Percentiles rank a stretch among this genome's conserved stretches.
Conservation (phyloP, 2,329 filamentous ascomycete species). For the Zopfia rhizophila region DNA sequence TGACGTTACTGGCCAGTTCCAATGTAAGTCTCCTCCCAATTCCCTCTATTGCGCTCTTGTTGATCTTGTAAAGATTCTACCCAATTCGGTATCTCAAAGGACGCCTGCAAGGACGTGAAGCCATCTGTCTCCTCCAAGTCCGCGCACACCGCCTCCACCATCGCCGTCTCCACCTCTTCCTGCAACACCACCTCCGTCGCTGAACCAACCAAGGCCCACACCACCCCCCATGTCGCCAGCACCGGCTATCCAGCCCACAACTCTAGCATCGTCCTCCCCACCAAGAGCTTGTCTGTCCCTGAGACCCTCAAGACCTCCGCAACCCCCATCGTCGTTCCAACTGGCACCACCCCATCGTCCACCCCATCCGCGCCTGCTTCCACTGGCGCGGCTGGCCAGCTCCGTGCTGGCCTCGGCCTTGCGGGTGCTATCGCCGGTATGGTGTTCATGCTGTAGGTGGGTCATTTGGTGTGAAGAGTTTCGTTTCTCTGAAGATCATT, state of each 20-base stretch:
- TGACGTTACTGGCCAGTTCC: constrained; percentile 68
- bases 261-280: constrained; percentile 44
- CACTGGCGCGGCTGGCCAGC: constrained; percentile 45
- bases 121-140: constrained; percentile 27
- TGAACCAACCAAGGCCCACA: constrained; percentile 9
- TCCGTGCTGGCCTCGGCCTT: constrained; percentile 50
- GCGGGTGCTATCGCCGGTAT: constrained; percentile 54
- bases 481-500: too few relatives aligned
- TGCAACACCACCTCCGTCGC: constrained; percentile 19
- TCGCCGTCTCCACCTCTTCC: constrained; percentile 24
- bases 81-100: constrained; percentile 69
- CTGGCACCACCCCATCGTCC: constrained; percentile 34
- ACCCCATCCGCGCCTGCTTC: constrained; percentile 22
- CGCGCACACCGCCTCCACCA: constrained; percentile 3
- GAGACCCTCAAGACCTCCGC: constrained; percentile 43
- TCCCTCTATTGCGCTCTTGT: constrained; percentile 66
- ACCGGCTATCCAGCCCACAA: constrained; percentile 37
- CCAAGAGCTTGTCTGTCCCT: constrained; percentile 46
- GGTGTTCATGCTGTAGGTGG: constrained; percentile 52
- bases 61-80: constrained; percentile 54
- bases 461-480: neutral
- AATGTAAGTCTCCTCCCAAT: constrained; percentile 53
- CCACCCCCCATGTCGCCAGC: constrained; percentile 29
- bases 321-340: constrained; percentile 33
- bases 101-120: constrained; percentile 32